Evolutionary conservation across 768 basidiomycete species (phyloP).

Genomic region (Dacryopinax primogenitus): DNA sequence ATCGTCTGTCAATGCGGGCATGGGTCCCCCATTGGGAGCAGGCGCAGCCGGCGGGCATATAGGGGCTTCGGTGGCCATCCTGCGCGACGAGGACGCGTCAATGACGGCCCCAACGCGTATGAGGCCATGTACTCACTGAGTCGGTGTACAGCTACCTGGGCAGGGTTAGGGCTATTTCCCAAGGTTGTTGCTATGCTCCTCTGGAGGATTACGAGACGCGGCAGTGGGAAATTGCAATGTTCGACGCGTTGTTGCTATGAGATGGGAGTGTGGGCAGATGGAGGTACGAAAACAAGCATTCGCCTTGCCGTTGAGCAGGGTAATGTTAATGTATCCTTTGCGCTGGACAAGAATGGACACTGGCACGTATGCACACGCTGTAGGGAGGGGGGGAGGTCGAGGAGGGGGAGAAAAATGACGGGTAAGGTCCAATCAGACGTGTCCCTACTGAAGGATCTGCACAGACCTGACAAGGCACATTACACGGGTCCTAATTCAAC

Average conservation of each 20-base stretch:
- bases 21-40: background rate
- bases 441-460: background rate
- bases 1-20: background rate
- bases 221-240: conserved; percentile 2
- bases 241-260: conserved; percentile 8
- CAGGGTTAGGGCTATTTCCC: no score
- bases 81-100: background rate
- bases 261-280: background rate
- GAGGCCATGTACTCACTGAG: background rate
- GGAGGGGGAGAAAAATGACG: background rate
- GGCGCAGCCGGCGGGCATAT: conserved; percentile 2
- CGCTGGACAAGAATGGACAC: no score
- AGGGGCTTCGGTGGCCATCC: conserved; percentile 2
- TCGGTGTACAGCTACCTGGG: background rate
- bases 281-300: background rate
- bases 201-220: background rate
- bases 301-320: background rate
- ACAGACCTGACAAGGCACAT: background rate
- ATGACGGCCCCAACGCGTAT: background rate
- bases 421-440: conserved; percentile 1
- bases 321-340: conserved; percentile 3
- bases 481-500: conserved; percentile 3
- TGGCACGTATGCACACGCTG: no score
- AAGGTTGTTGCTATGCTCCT: background rate
- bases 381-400: conserved; percentile 2